Base-by-base conservation (phyloP, 176 grass and related monocot species). In the Otatea glauca region DNA sequence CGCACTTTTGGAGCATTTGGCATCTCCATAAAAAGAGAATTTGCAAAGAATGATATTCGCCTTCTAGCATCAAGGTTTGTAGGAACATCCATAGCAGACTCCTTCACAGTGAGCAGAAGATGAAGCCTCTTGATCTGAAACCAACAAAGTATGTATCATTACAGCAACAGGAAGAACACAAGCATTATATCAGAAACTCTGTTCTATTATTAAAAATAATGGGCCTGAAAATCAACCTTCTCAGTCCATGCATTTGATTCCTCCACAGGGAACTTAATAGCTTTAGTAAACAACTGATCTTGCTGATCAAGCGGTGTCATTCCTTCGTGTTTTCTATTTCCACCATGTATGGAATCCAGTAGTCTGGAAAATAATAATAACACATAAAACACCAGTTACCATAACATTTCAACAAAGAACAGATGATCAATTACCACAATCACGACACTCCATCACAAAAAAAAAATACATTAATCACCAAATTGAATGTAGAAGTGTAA, bases 11-110 rank as follows among this genome's bases (percentile, higher is more conserved):
- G 93, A 80, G 96, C 93, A 91, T 86, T 85, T 55, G 96, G 96
- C 93, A 99, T 99, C 71, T 94, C 90, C 96, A 99, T 99, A 89
- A 99, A 99, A 65, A 99, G 88, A 79, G 96, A 99, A 85, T 99
- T 99, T 56, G 93, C 91, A 86, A 99, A 99, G 86, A 96, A 99
- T 9, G 96, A 96, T 80, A 99, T 96, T 9, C 96, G 89, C 53
- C 96, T 95, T 73, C 93, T 93, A 35, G 96, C 96, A 92, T 99
- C 96, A 25, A 99, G 82, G 59, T 96, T 99, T 4, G 93, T 84
- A 14, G 96, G 96, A n/a, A 99, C 96, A 94, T 99, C 96, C 93
- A 96, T 96, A 73, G 93, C 96, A 87, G 96, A 99, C 79, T 99
- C 96, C 86, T 91, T 99, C 76, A 93, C 96, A 32, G 91, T 99